Evolutionary conservation across 352 stramenopile species (phyloP).

Genomic region (Phytophthora cactorum): DNA sequence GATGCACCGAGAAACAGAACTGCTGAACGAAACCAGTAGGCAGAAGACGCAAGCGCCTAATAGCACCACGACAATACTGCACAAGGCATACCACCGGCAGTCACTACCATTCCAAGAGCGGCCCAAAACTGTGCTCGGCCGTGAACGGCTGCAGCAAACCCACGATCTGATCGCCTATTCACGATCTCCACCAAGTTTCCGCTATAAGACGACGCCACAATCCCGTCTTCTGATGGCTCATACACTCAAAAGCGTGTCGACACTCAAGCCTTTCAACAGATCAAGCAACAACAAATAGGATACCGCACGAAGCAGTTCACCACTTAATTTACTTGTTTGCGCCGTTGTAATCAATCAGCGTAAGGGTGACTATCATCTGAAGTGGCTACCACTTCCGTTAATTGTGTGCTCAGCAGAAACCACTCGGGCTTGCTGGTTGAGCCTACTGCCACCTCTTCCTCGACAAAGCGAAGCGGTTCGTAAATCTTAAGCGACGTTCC

Average conservation of each 20-base stretch:
- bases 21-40: constrained; percentile 27
- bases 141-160: constrained; percentile 11
- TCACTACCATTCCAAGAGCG: constrained; percentile 16
- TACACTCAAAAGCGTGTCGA: constrained; percentile 9
- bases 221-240: not conserved
- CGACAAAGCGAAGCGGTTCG: constrained; percentile 66
- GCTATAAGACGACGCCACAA: constrained; percentile 6
- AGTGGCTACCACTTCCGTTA: constrained; percentile 45
- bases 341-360: not conserved
- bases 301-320: not conserved
- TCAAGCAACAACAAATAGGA: constrained; percentile 1
- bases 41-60: constrained; percentile 27
- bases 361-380: constrained; percentile 15
- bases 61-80: constrained; percentile 9
- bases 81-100: constrained; percentile 31
- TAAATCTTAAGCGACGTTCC: constrained; percentile 54
- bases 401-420: constrained; percentile 57
- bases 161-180: constrained; percentile 7
- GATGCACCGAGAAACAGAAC: constrained; percentile 24
- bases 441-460: constrained; percentile 27
- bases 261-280: constrained; percentile 5
- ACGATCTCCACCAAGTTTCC: constrained; percentile 13
- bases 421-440: constrained; percentile 31
- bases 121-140: constrained; percentile 12
- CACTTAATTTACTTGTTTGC: not conserved